These are phyloP conservation scores for Cladosporium sp. DNA, from an alignment of 2,329 filamentous ascomycete genomes.

Conservation along the genomic window DNA sequence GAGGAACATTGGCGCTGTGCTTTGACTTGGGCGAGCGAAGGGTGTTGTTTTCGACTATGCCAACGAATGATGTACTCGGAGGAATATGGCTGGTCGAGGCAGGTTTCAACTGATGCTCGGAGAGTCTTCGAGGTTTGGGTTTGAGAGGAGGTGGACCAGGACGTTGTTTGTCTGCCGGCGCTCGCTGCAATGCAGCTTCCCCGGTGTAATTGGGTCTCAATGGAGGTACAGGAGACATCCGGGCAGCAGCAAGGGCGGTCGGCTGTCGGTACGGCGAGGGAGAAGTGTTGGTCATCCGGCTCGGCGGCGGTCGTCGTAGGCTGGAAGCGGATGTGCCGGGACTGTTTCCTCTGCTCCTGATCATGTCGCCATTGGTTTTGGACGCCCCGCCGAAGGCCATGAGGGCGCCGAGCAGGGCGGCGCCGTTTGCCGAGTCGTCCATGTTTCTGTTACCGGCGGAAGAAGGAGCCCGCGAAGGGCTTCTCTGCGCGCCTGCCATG, in stretches of 20 bases:
- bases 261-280: slow-evolving; percentile 13
- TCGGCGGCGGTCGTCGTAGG: slow-evolving; percentile 16
- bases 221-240: background rate
- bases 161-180: slow-evolving; percentile 11
- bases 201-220: background rate
- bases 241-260: background rate
- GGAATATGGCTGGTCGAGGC: slow-evolving; percentile 18
- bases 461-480: slow-evolving; percentile 7
- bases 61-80: slow-evolving; percentile 59
- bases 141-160: slow-evolving; percentile 22
- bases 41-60: slow-evolving; percentile 57
- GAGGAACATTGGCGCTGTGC: slow-evolving; percentile 37
- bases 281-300: slow-evolving; percentile 2
- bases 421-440: slow-evolving; percentile 23
- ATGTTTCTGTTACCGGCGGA: slow-evolving; percentile 7
- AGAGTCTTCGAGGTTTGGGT: slow-evolving; percentile 26
- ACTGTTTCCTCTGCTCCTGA: slow-evolving; percentile 6
- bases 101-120: slow-evolving; percentile 12
- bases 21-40: slow-evolving; percentile 24
- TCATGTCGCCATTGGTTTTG: slow-evolving; percentile 29
- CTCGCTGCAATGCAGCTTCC: background rate
- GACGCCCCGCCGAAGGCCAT: slow-evolving; percentile 42
- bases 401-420: slow-evolving; percentile 45
- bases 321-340: slow-evolving; percentile 16
- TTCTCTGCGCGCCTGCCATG: slow-evolving; percentile 11